Evolutionary conservation across 805 yeast species (phyloP), one percentile per base, ranked within the genome.

Genomic region (Teunomyces pallodes): DNA sequence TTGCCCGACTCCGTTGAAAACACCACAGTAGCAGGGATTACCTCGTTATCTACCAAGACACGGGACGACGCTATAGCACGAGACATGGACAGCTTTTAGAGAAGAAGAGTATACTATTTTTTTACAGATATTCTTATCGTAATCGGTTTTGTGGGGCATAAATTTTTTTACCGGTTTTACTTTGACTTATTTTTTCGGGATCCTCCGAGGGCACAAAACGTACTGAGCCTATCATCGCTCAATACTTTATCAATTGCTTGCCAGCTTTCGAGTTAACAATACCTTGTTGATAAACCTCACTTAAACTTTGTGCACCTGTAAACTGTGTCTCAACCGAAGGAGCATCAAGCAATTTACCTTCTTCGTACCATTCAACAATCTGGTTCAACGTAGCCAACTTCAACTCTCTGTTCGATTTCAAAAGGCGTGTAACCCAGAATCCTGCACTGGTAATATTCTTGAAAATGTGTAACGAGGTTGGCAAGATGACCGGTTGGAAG

Each of bases 401-500:
- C 62, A 73, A 70, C 30, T 60, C 66, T 2, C 53, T 52, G 54
- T 72, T 64, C 38, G 59, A 46, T 54, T 70, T 71, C 51, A 71
- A 64, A 49, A 72, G 65, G 40, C 57, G 82, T 9, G 96, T 87
- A 49, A 90, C 83, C 99, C 99, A 94, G 72, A 87, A 94, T 0
- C 99, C 99, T 27, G 83, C 80, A 46, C 90, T 83, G 5, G 86
- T 83, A 47, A 94, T 68, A 61, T 91, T 87, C 67, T 92, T 94
- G 76, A 94, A 94, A 54, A 94, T 91, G 62, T 88, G 88, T 50
- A 88, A 71, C 0, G 96, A 82, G 0, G 97, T 90, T 35, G 98
- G 97, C 47, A 94, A 68, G n/a, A 81, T 79, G 9, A 94, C 95
- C 1, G 99, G 99, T 69, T 89, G 91, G 75, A 85, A 83, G 3